Conservation (phyloP, 179 eudicot species). For the Kewa caespitosa region DNA sequence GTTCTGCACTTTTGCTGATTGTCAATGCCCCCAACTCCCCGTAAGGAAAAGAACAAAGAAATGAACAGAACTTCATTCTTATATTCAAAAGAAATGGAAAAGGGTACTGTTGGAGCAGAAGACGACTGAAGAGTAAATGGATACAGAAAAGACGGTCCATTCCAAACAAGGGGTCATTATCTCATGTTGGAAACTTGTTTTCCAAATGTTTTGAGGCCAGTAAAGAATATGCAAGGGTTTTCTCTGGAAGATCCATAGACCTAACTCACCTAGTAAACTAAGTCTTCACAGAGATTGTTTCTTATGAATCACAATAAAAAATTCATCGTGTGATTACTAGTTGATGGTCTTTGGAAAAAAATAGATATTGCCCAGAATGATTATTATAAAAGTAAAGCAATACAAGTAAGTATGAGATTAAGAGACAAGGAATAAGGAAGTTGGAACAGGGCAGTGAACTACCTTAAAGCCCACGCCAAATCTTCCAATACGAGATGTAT, state of each 20-base stretch:
- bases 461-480: conserved; percentile 92
- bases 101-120: too few species aligned
- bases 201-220: too few species aligned
- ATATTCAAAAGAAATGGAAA: too few species aligned
- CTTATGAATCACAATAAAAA: neutral
- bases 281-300: neutral
- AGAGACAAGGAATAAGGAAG: neutral
- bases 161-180: too few species aligned
- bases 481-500: conserved; percentile 58
- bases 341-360: neutral
- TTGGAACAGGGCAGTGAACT: conserved; percentile 6
- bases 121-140: too few species aligned
- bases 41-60: too few species aligned
- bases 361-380: neutral
- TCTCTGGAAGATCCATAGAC: neutral
- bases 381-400: neutral
- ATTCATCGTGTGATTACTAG: neutral
- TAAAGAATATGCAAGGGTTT: too few species aligned
- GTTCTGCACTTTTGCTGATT: too few species aligned
- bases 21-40: too few species aligned
- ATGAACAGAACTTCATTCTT: neutral
- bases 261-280: neutral
- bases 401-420: neutral
- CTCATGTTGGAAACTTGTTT: too few species aligned
- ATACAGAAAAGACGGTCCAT: too few species aligned